Base-by-base conservation (phyloP, 2,329 filamentous ascomycete genomes). In the Cercospora beticola region DNA sequence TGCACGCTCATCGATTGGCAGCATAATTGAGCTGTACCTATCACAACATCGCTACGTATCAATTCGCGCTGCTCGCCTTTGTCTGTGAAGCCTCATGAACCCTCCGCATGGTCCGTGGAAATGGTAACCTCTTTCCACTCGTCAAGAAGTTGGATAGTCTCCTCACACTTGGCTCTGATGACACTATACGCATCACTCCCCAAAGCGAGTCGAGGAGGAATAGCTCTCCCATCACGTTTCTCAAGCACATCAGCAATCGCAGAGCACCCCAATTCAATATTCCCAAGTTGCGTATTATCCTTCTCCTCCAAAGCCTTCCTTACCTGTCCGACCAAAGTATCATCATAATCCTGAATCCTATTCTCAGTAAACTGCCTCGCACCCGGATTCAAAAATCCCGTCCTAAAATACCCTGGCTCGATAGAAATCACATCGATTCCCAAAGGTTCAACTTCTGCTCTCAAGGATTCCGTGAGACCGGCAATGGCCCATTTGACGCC, bases 191-290 rank as follows among this genome's bases (percentile, higher is more conserved):
- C 69, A 75, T 89, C 87, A 7, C 78, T 81, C 0, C 88, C 88
- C 49, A 90, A 76, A n/a, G 83, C 78, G 60, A 90, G 72, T 30
- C 87, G 79, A 14, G 84, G 72, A 0, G 87, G 88, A 1, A 89
- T 78, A 21, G 83, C 80, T 70, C 77, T 84, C 0, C 85, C 86
- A 68, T 77, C 75, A 21, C 80, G 82, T 54, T 79, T 79, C 7
- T 84, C 87, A 71, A 90, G 71, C 14, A 87, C 79, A 70, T 90
- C 87, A 5, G 89, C 81, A 30, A 88, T 79, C 0, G 86, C 81
- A 66, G 78, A 81, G 7, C 80, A 78, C 0, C 84, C 87, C 79
- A 88, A 88, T 18, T 76, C 77, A 3, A 86, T 81, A 73, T 89
- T 86, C 0, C 87, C 87, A 0, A 79, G 82, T 78, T 89, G 86